phyloP scores from a whole-genome alignment of 106 monocot species.

The Allium sativum region DNA sequence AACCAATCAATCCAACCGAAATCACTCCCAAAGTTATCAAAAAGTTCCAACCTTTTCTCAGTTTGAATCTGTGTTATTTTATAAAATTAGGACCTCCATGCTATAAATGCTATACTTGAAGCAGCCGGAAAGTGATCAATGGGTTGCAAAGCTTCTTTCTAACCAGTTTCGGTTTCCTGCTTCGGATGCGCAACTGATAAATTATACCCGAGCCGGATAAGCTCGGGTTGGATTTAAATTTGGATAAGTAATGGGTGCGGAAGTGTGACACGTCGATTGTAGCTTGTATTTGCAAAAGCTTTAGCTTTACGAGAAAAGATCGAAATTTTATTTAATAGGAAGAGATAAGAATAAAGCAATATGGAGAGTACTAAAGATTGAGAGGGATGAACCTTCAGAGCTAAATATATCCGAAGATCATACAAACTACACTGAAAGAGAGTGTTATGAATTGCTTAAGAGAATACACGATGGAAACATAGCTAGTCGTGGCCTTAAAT shows the following conservation, averaged over 20 bases:
- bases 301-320: slow-evolving; percentile 58
- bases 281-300: slow-evolving; percentile 36
- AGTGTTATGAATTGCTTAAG: slow-evolving; percentile 49
- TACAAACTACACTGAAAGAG: slow-evolving; percentile 44
- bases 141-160: slow-evolving; percentile 1
- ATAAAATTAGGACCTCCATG: too few relatives aligned
- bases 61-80: too few relatives aligned
- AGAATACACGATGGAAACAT: slow-evolving; percentile 70
- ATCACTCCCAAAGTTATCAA: too few relatives aligned
- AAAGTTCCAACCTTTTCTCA: too few relatives aligned
- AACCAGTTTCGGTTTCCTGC: slow-evolving; percentile 12
- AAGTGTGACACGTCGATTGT: slow-evolving; percentile 3
- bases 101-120: slow-evolving; percentile 21
- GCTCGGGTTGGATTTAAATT: slow-evolving; percentile 15
- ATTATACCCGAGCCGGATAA: slow-evolving; percentile 6
- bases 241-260: slow-evolving; percentile 8
- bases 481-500: slow-evolving; percentile 67
- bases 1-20: too few relatives aligned
- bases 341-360: slow-evolving; percentile 48
- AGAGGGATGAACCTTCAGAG: slow-evolving; percentile 54
- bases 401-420: slow-evolving; percentile 65
- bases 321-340: slow-evolving; percentile 88
- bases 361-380: slow-evolving; percentile 69
- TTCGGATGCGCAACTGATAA: slow-evolving; percentile 12
- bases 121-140: slow-evolving; percentile 21